Evolutionary conservation across 2,329 filamentous ascomycete species (phyloP), one percentile per base, ranked within the genome.

Genomic region (Alternaria burnsii): DNA sequence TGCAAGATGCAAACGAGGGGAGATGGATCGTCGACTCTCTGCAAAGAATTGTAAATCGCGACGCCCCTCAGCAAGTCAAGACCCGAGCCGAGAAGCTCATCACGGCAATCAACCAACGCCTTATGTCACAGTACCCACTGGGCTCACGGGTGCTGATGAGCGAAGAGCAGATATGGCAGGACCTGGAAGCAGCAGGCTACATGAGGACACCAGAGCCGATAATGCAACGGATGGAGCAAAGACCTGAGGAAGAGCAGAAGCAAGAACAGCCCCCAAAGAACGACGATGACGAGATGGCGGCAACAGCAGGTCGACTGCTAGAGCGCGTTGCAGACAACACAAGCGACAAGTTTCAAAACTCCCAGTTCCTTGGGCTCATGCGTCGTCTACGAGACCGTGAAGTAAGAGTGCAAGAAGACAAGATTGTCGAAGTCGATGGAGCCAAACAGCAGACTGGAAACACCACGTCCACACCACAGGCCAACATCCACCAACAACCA

Each of bases 311-410:
- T 16, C 83, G 89, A 59, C 82, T 96, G 4, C 82, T 95, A 5
- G 84, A 89, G 55, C 88, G 87, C 38, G 86, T 96, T 12, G 83
- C 86, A 20, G 82, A 89, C 68, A 89, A 94, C 67, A 85, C 87
- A 59, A 89, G 86, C 56, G 81, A 88, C 47, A 94, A 94, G 73
- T 95, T 95, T 77, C 87, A 88, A 69, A 87, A 93, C 72, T 94
- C 91, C 67, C 87, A 87, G 59, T 96, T 96, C 72, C 79, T 94
- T 1, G 83, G 86, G 4, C 81, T 96, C 46, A 95, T 96, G 92
- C 87, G 90, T 28, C 86, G 87, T 60, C 86, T 95, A 55, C 86
- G 90, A 52, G 88, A 92, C 72, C 83, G 86, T 56, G 89, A 95
- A 79, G 87, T 93, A 14, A 85, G 86, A 50, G 88, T 95, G 38